Evolutionary conservation across 2,329 filamentous ascomycete genomes (phyloP).

Genomic region (Calonectria pseudoturangicola): DNA sequence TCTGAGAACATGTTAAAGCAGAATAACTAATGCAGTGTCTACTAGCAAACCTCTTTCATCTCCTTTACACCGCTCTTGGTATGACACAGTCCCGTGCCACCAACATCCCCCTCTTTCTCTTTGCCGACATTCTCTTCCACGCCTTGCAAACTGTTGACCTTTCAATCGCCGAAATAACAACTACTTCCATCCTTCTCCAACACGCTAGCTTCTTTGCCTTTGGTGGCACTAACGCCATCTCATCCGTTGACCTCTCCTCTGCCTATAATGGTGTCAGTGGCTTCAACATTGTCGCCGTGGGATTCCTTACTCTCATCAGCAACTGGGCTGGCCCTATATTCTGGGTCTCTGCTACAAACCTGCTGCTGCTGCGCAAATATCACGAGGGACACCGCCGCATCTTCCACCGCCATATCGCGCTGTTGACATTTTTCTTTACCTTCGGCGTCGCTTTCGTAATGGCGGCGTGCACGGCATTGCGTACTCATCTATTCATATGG

Average conservation of each 20-base stretch:
- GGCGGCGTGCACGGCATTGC: conserved; percentile 87
- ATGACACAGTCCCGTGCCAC: conserved; percentile 90
- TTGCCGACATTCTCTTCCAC: conserved; percentile 79
- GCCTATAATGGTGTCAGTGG: conserved; percentile 93
- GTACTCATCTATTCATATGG: conserved; percentile 98
- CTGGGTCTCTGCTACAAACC: conserved; percentile 83
- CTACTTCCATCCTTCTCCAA: conserved; percentile 84
- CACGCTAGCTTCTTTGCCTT: conserved; percentile 91
- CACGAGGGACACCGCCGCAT: conserved; percentile 53
- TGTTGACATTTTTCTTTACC: conserved; percentile 83
- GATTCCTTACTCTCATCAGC: conserved; percentile 86
- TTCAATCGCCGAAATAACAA: conserved; percentile 75
- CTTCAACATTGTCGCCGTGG: conserved; percentile 89
- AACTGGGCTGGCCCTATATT: conserved; percentile 96
- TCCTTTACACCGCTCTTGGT: conserved; percentile 85
- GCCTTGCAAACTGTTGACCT: conserved; percentile 69
- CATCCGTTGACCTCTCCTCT: conserved; percentile 93
- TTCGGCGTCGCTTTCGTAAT: conserved; percentile 84
- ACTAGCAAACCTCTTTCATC: conserved; percentile 73
- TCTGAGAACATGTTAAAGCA: background rate
- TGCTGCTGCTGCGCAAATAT: conserved; percentile 70
- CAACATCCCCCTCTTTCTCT: conserved; percentile 89
- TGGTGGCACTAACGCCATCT: conserved; percentile 95
- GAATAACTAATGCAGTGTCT: background rate
- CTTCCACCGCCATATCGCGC: conserved; percentile 72